These are phyloP conservation scores for Starmera pachycereana DNA, from an alignment of 805 yeast genomes.

Conservation along the genomic window DNA sequence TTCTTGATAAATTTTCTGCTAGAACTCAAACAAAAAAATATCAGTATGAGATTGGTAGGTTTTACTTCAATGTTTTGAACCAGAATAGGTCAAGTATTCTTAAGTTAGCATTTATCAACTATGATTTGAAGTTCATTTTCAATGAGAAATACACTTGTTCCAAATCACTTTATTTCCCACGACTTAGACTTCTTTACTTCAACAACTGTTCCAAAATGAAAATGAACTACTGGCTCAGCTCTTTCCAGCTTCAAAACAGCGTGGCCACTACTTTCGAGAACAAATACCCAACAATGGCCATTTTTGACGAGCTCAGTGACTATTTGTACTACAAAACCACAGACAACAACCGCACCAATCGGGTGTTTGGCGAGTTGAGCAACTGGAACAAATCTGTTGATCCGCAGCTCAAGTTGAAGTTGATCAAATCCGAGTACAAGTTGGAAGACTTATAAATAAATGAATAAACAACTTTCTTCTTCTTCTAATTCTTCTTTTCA, in stretches of 20 bases:
- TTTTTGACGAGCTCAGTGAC: slow-evolving; percentile 10
- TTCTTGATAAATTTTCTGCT: not conserved
- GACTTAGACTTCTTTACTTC: slow-evolving; percentile 15
- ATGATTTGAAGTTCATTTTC: slow-evolving; percentile 13
- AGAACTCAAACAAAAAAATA: no score
- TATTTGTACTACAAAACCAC: not conserved
- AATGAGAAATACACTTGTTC: not conserved
- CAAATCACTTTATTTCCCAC: slow-evolving; percentile 6
- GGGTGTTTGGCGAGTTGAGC: no score
- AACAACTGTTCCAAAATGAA: slow-evolving; percentile 15
- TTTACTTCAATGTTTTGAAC: slow-evolving; percentile 2
- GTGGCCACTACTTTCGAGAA: slow-evolving; percentile 2
- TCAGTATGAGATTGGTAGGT: not conserved
- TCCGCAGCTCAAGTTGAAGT: no score
- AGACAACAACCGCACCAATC: not conserved
- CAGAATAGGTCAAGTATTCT: slow-evolving; percentile 1
- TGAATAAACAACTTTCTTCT: no score
- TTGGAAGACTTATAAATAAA: no score
- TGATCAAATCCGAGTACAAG: no score
- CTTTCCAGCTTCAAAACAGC: slow-evolving; percentile 8
- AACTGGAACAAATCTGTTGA: no score
- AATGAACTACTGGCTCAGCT: slow-evolving; percentile 11
- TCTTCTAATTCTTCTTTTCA: no score
- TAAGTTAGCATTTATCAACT: slow-evolving; percentile 11
- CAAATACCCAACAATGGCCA: slow-evolving; percentile 7